A percentile compares a stretch with the other conserved stretches of the same genome.
Evolutionary conservation across 495 filamentous ascomycete species (phyloP).

Genomic region (Hamigera avellanea): DNA sequence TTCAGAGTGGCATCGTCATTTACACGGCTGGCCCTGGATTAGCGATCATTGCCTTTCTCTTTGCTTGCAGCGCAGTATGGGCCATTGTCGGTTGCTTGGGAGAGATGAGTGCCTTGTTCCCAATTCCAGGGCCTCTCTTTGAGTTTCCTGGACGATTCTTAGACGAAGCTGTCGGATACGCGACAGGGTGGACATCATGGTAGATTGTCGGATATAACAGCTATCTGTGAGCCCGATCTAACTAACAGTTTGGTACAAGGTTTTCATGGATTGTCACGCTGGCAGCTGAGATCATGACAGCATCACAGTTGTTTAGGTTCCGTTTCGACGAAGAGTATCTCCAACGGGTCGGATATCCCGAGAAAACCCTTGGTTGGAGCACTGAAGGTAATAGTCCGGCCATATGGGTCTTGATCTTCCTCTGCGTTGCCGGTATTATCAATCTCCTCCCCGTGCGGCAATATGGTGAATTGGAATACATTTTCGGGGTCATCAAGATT

Average conservation of each 20-base stretch:
- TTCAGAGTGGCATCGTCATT: slow-evolving; percentile 24
- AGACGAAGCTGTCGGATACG: slow-evolving; percentile 36
- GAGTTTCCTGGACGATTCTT: slow-evolving; percentile 38
- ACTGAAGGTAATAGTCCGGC: slow-evolving; percentile 21
- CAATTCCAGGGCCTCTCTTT: slow-evolving; percentile 37
- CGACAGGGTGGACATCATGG: slow-evolving; percentile 42
- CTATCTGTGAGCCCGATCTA: neutral
- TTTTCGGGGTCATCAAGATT: slow-evolving; percentile 34
- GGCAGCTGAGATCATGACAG: slow-evolving; percentile 31
- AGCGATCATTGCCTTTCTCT: slow-evolving; percentile 25
- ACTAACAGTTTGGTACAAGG: slow-evolving; percentile 13
- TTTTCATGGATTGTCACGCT: slow-evolving; percentile 29
- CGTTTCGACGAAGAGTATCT: slow-evolving; percentile 27
- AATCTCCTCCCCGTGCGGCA: slow-evolving; percentile 35
- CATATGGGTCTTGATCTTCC: slow-evolving; percentile 33
- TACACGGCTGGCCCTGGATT: slow-evolving; percentile 26
- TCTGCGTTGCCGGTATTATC: slow-evolving; percentile 24
- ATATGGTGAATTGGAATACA: slow-evolving; percentile 39
- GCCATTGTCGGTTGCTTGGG: slow-evolving; percentile 35
- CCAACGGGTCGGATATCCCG: slow-evolving; percentile 14
- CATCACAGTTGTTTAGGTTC: slow-evolving; percentile 33
- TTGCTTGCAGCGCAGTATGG: slow-evolving; percentile 35
- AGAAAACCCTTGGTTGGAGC: slow-evolving; percentile 23
- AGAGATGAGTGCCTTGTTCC: slow-evolving; percentile 42
- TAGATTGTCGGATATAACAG: slow-evolving; percentile 4